Conservation (phyloP, 495 filamentous ascomycete genomes). For the Penicillium nucicola region DNA sequence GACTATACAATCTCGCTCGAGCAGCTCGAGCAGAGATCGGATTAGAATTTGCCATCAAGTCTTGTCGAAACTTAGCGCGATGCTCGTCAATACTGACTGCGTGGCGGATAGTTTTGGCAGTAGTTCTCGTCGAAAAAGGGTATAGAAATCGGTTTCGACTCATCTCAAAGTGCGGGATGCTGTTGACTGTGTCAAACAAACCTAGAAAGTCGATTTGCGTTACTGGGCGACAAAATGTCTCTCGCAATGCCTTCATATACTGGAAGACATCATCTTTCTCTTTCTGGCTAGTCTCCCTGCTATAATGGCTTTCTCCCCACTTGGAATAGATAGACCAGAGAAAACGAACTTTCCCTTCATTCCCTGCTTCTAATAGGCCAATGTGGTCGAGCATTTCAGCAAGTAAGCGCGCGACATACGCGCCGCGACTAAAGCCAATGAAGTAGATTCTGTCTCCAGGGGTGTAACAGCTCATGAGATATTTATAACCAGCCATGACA, state of each 20-base stretch:
- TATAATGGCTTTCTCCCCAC: slow-evolving; percentile 66
- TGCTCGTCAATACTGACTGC: slow-evolving; percentile 46
- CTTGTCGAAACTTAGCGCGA: slow-evolving; percentile 40
- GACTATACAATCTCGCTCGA: no score
- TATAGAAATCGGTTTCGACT: slow-evolving; percentile 1
- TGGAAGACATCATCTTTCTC: slow-evolving; percentile 56
- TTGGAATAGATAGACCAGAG: slow-evolving; percentile 76
- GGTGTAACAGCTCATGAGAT: slow-evolving; percentile 83
- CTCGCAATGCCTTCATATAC: slow-evolving; percentile 67
- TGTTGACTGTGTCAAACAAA: slow-evolving; percentile 55
- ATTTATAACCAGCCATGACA: slow-evolving; percentile 78
- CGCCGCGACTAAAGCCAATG: slow-evolving; percentile 79
- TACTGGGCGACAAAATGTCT: slow-evolving; percentile 69
- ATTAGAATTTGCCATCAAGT: no score
- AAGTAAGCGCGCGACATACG: slow-evolving; percentile 77
- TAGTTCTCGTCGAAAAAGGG: no score
- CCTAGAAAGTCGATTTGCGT: slow-evolving; percentile 46
- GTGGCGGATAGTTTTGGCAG: slow-evolving; percentile 31
- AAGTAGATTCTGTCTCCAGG: slow-evolving; percentile 70
- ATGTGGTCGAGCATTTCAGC: slow-evolving; percentile 82
- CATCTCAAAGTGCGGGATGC: slow-evolving; percentile 65
- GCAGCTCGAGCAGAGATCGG: no score
- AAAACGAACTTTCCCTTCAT: slow-evolving; percentile 77
- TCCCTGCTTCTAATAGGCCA: slow-evolving; percentile 69
- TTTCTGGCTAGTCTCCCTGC: slow-evolving; percentile 43